phyloP scores from a whole-genome alignment of 179 eudicot genomes.

The Patellifolia procumbens region DNA sequence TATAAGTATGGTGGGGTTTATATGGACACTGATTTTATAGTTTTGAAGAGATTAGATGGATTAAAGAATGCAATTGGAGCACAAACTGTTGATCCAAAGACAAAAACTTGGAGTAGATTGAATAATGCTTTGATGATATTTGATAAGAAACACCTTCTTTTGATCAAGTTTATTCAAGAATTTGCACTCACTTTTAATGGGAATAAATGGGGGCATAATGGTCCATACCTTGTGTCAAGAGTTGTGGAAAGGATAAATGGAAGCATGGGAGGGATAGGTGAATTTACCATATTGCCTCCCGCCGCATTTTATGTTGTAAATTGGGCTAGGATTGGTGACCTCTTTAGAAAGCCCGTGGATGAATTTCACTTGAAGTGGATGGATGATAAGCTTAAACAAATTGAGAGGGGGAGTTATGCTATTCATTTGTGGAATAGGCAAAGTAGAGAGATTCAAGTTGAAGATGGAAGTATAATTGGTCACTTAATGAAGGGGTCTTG shows the following conservation, averaged over 20 bases:
- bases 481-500: slow-evolving; percentile 49
- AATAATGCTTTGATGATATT: slow-evolving; percentile 88
- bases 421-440: slow-evolving; percentile 89
- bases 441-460: slow-evolving; percentile 50
- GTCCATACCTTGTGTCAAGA: slow-evolving; percentile 89
- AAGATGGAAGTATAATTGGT: slow-evolving; percentile 69
- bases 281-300: slow-evolving; percentile 56
- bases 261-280: slow-evolving; percentile 12
- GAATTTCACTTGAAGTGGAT: slow-evolving; percentile 50
- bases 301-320: slow-evolving; percentile 68
- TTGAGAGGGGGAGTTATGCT: slow-evolving; percentile 54
- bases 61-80: slow-evolving; percentile 73
- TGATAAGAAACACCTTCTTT: slow-evolving; percentile 69
- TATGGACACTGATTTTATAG: slow-evolving; percentile 79
- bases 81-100: slow-evolving; percentile 53
- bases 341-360: slow-evolving; percentile 49
- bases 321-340: slow-evolving; percentile 55
- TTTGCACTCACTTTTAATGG: slow-evolving; percentile 84
- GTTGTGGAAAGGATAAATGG: slow-evolving; percentile 55
- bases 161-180: slow-evolving; percentile 71
- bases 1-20: slow-evolving; percentile 87
- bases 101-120: slow-evolving; percentile 67
- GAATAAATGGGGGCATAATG: slow-evolving; percentile 93
- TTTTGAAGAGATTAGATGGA: slow-evolving; percentile 48
- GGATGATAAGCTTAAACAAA: slow-evolving; percentile 41